Conservation (phyloP, 345 rosid genomes). For the Fremontodendron californicum region DNA sequence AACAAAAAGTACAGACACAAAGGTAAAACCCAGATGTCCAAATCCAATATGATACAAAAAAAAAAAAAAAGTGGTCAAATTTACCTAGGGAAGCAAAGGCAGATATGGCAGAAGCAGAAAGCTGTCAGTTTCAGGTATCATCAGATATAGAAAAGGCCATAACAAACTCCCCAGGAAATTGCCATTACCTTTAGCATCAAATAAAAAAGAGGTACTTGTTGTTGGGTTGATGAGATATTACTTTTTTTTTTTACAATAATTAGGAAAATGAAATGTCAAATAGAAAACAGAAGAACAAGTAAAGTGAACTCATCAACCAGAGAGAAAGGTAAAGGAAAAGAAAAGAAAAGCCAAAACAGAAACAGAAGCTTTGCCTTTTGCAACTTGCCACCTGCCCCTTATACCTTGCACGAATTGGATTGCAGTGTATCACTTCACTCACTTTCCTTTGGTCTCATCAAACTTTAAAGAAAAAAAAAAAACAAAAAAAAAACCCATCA, state of each 20-base stretch:
- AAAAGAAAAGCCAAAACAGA: constrained; percentile 12
- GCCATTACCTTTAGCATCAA: constrained; percentile 36
- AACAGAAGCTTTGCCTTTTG: constrained; percentile 10
- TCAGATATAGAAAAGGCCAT: constrained; percentile 35
- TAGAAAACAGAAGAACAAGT: constrained; percentile 3
- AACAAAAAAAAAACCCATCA: not conserved
- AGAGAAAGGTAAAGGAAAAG: not conserved
- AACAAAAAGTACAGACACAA: not conserved
- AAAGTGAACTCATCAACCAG: constrained; percentile 12
- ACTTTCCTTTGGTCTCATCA: constrained; percentile 10
- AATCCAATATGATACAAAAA: constrained; percentile 26
- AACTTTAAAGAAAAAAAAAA: no score
- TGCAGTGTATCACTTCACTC: constrained; percentile 2
- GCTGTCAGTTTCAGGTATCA: constrained; percentile 30
- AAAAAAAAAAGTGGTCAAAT: constrained; percentile 8
- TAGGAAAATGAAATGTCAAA: constrained; percentile 13
- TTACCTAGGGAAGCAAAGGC: constrained; percentile 27
- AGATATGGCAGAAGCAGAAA: constrained; percentile 20
- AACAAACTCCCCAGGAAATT: constrained; percentile 37
- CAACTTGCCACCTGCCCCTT: constrained; percentile 44
- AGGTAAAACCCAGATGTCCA: constrained; percentile 31
- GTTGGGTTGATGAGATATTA: not conserved
- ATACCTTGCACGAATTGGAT: constrained; percentile 32
- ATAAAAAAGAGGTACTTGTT: constrained; percentile 7
- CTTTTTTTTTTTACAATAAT: not conserved